Base-by-base conservation (phyloP, 257 asterid genomes). In the Nyctanthes arbortristis region DNA sequence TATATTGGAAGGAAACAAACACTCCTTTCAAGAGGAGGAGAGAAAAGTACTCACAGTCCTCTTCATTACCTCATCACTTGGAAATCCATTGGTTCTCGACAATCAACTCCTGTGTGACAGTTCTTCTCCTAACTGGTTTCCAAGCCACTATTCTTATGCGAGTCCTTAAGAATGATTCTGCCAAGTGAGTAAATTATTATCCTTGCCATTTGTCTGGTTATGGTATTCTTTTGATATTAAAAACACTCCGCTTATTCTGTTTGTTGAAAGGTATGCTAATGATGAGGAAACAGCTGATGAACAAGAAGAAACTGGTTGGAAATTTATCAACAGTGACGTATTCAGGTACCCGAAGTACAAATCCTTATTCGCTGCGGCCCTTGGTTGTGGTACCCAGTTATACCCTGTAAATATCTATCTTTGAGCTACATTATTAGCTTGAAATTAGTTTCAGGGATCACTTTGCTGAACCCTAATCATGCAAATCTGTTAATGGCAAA, bases 241-340 rank as follows among this genome's bases (percentile, higher is more conserved):
- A 20, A 10, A 63, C 11, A 55, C 6, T 67, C 24, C 20, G 45
- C 13, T 64, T 7, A 32, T 28, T 29, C 13, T 61, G 7, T 70
- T 69, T 10, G 7, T 68, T 8, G 47, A 32, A 71, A 85, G 86
- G 69, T 85, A 80, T 66, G 76, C 88, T 40, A 84, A 78, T 66
- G 91, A 83, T 16, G 88, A 83, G 75, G 91, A 85, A 79, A 37
- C 84, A 27, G 85, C 75, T 67, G 90, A 82, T 57, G 90, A 85
- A 69, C 90, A 75, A 73, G 90, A 85, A 73, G 90, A 85, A 74
- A 77, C 78, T 37, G 90, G 90, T 10, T 85, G 90, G 86, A 85
- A 84, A 39, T 84, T 82, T 67, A 84, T 84, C n/a, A 88, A 85
- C 52, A 88, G 91, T 61, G 88, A 85, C 75, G 88, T 83, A 27